Evolutionary conservation across 805 yeast species (phyloP), one percentile per base, ranked within the genome.

Genomic region (Saturnispora halmiae): DNA sequence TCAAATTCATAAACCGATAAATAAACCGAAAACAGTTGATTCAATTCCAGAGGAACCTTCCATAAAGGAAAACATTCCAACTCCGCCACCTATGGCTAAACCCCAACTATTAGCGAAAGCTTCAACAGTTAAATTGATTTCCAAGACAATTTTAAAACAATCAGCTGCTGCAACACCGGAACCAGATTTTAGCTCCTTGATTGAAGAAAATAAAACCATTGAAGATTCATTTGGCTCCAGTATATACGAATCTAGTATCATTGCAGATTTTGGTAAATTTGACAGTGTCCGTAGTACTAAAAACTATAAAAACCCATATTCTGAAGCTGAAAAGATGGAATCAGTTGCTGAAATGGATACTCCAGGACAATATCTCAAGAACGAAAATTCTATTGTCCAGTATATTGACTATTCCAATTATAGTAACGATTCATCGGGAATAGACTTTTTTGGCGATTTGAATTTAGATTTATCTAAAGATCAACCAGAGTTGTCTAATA

Each of bases 181-280:
- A 2, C 32, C 38, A 4, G 21, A 11, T 1, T 11, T 10, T 9
- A n/a, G 15, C 11, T n/a, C 2, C 24, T 7, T 16, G 20, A 18
- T 14, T 5, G 25, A 27, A 28, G 21, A 13, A 14, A 6, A 4
- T 15, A 25, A 27, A 14, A 15, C n/a, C n/a, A n/a, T 33, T 7
- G 20, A 36, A 7, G 21, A 28, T 20, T 28, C 34, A 19, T 36
- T 27, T 26, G 40, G 34, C 3, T 45, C 51, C 16, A 46, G 49
- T 36, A 28, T 36, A 14, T 44, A 47, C 25, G 35, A 42, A 20
- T 35, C 44, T 4, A 33, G 39, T 24, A 27, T 31, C 8, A 41
- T 38, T 5, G 40, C 31, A 24, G 44, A 41, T 13, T 22, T 30
- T 24, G 43, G 40, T 15, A 43, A 35, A 21, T 30, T 20, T 16